A percentile compares a stretch with the other conserved stretches of the same genome.
Evolutionary conservation across 179 eudicot genomes (phyloP).

Genomic region (Spinacia oleracea): DNA sequence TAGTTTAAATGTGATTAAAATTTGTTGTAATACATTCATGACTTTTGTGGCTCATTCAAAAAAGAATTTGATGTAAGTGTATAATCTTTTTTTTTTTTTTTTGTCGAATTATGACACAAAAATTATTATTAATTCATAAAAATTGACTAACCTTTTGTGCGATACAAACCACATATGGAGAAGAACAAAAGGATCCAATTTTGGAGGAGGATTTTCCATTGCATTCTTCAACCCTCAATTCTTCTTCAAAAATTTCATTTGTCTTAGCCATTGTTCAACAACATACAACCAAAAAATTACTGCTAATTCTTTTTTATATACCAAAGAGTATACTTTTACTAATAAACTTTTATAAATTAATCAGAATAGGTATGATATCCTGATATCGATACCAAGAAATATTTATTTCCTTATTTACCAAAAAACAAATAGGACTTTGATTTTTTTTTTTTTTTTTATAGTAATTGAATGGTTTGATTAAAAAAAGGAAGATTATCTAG

Average conservation of each 20-base stretch:
- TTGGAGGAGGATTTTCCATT: not conserved
- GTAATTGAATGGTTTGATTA: too few species aligned
- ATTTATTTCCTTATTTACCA: not conserved
- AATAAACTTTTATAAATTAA: not conserved
- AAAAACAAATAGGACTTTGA: not conserved
- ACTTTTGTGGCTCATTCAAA: too few species aligned
- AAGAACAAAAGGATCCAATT: constrained; percentile 26
- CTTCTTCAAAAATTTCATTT: constrained; percentile 33
- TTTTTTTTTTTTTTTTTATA: too few species aligned
- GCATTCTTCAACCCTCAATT: constrained; percentile 40
- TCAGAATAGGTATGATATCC: not conserved
- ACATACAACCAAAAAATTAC: not conserved
- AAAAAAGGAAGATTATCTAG: too few species aligned
- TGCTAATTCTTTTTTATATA: too few species aligned
- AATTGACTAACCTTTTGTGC: constrained; percentile 40
- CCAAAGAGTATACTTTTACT: too few species aligned
- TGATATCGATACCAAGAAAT: not conserved
- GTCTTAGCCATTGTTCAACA: constrained; percentile 16
- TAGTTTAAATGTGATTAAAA: not conserved
- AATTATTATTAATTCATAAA: not conserved
- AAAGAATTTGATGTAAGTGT: too few species aligned
- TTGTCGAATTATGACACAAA: not conserved
- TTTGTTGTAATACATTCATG: too few species aligned
- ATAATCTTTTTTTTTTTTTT: not conserved
- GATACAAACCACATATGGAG: constrained; percentile 34